Percentiles rank a stretch among this genome's conserved stretches.
phyloP scores from a whole-genome alignment of 2,329 filamentous ascomycete species.

The Ceratocystis harringtonii region DNA sequence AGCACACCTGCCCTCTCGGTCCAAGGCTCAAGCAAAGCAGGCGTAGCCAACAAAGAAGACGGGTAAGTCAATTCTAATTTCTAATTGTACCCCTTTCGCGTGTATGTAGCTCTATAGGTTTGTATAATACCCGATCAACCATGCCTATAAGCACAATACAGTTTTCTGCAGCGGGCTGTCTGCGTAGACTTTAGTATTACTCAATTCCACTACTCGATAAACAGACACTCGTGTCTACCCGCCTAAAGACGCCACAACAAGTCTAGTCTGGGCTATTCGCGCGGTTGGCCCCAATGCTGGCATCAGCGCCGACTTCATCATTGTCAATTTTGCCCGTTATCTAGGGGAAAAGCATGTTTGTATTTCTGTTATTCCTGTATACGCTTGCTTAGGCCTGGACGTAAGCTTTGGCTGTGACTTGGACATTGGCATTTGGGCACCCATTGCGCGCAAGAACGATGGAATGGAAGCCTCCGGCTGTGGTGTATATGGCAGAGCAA shows the following conservation, averaged over 20 bases:
- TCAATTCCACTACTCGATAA: too few relatives aligned
- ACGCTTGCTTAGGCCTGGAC: background rate
- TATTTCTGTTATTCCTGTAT: background rate
- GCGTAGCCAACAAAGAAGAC: slow-evolving; percentile 33
- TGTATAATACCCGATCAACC: background rate
- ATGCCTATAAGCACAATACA: background rate
- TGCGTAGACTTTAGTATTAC: too few relatives aligned
- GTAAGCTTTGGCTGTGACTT: background rate
- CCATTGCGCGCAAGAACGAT: background rate
- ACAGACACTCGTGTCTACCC: too few relatives aligned
- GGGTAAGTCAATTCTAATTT: slow-evolving; percentile 26
- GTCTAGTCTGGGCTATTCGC: background rate
- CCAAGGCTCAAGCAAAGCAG: slow-evolving; percentile 38
- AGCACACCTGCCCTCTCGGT: slow-evolving; percentile 20
- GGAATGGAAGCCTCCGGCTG: background rate
- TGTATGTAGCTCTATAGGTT: slow-evolving; percentile 6
- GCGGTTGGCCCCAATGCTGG: background rate
- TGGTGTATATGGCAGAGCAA: background rate
- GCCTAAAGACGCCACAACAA: too few relatives aligned
- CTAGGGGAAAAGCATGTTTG: background rate
- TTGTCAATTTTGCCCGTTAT: background rate
- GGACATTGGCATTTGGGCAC: background rate
- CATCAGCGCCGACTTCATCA: too few relatives aligned
- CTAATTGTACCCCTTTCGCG: background rate
- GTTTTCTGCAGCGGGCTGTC: background rate